phyloP scores from a whole-genome alignment of 768 basidiomycete genomes.

The Pholiota molesta region DNA sequence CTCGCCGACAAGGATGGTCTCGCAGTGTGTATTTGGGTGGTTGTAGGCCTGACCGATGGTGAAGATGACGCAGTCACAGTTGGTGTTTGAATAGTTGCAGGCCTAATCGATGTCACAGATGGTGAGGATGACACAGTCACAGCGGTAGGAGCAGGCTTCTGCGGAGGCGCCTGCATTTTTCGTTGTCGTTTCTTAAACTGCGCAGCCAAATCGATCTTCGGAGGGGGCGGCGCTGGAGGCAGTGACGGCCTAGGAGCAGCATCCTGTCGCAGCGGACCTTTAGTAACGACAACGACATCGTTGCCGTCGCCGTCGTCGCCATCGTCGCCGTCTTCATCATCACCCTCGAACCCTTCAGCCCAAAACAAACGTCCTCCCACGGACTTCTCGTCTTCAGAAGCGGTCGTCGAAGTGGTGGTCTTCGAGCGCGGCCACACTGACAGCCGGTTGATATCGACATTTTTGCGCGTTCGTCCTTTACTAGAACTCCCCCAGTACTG shows the following conservation, averaged over 20 bases:
- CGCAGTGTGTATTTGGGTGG: neutral
- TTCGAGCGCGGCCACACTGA: neutral
- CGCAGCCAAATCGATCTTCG: conserved; percentile 22
- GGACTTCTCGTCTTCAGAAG: neutral
- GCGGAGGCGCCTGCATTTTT: neutral
- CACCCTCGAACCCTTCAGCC: neutral
- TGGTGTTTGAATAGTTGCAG: neutral
- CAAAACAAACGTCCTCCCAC: neutral
- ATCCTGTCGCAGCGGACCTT: neutral
- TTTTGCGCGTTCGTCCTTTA: neutral
- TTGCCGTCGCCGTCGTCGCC: neutral
- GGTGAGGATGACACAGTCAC: neutral
- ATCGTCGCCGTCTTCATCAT: neutral
- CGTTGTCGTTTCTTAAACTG: conserved; percentile 14
- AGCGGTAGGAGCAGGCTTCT: neutral
- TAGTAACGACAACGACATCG: neutral
- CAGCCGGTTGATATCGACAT: neutral
- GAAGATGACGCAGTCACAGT: neutral
- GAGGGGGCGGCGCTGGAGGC: neutral
- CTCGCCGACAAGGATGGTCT: neutral
- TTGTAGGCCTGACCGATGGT: neutral
- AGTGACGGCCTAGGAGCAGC: neutral
- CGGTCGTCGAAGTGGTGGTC: neutral
- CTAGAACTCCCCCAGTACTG: neutral
- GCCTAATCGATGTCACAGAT: neutral